Base-by-base conservation (phyloP, 805 yeast species). In the Metschnikowia dekortorum region DNA sequence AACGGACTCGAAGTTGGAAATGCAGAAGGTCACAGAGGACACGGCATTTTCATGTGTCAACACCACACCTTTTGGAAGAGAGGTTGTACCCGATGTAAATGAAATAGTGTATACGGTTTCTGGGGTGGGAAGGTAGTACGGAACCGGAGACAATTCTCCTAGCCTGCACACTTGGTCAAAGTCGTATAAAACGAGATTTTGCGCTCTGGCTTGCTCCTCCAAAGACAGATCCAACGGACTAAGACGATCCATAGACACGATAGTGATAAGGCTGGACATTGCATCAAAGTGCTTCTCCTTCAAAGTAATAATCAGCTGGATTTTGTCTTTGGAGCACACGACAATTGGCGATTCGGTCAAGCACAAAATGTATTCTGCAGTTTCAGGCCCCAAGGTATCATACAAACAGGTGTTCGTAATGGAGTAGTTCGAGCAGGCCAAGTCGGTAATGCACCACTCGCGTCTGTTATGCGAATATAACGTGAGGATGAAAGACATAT, bases 31-130 rank as follows among this genome's bases (percentile, higher is more conserved):
- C 22, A 51, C 51, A 1, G 52, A 49, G 9, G 56, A 47, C 6
- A 54, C 57, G 14, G 57, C 58, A 22, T 48, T 51, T 18, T 37
- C 53, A 38, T 56, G 58, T 8, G 56, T 46, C 53, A 85, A 69
- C 31, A 82, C 80, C 28, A 84, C 92, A 59, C 92, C 92, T 70
- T 87, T 87, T 53, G 92, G 89, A 48, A 66, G 59, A 39, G 83
- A 79, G n/a, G 87, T 82, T 22, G 89, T 83, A 39, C 80, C 76
- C 6, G 87, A 85, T 42, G 78, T 70, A 51, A 75, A 74, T 18
- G 74, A 70, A 31, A 74, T 71, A 22, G 78, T 73, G 55, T 65
- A 71, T 26, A 66, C 53, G 10, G 74, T 55, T 10, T 71, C 69
- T 18, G 67, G 61, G 42, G 56, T 57, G 8, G 76, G 75, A 26